Evolutionary conservation across 352 stramenopile genomes (phyloP).

Genomic region (Pilasporangium apinafurcum): DNA sequence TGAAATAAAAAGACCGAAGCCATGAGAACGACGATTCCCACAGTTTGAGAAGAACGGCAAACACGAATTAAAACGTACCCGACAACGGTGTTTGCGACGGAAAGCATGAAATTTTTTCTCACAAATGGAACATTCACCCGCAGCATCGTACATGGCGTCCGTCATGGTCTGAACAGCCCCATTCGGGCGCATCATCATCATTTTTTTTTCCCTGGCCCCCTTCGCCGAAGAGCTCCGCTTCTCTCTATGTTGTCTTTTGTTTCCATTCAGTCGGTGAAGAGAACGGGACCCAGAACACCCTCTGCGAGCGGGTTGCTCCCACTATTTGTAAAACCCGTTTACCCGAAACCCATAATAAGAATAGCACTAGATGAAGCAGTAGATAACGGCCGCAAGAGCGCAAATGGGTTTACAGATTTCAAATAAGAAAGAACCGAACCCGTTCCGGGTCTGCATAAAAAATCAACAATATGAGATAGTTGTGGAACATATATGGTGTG

Average conservation of each 20-base stretch:
- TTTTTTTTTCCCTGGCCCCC: neutral
- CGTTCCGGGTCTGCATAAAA: too few relatives aligned
- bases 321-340: too few relatives aligned
- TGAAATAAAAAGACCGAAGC: constrained; percentile 4
- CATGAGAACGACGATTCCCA: neutral
- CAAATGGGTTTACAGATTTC: too few relatives aligned
- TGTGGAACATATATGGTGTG: too few relatives aligned
- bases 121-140: constrained; percentile 67
- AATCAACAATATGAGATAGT: too few relatives aligned
- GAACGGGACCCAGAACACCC: too few relatives aligned
- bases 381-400: too few relatives aligned
- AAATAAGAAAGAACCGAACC: too few relatives aligned
- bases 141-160: constrained; percentile 46
- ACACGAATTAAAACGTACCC: constrained; percentile 18
- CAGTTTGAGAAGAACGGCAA: neutral
- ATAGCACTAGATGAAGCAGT: too few relatives aligned
- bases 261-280: neutral
- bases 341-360: too few relatives aligned
- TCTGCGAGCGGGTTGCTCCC: too few relatives aligned
- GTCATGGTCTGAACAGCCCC: constrained; percentile 16
- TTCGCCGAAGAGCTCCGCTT: too few relatives aligned
- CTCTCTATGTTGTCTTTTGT: neutral
- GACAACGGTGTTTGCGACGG: constrained; percentile 76
- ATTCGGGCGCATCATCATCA: constrained; percentile 11
- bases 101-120: constrained; percentile 86